Base-by-base conservation (phyloP, 768 basidiomycete species). In the Xerocomellus amylosporus region DNA sequence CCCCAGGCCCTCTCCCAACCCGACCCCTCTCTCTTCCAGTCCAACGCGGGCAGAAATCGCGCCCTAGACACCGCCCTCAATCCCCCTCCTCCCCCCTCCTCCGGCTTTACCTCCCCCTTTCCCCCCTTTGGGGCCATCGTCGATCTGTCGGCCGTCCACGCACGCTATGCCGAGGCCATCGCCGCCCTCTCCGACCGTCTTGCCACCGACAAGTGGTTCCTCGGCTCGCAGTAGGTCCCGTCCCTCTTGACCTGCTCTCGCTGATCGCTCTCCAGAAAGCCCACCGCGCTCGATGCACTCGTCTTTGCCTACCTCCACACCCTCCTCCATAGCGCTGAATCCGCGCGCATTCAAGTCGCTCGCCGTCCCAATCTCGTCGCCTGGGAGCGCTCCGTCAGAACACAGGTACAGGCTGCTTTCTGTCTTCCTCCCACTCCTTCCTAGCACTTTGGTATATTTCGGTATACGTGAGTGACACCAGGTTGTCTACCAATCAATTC, bases 241-340 rank as follows among this genome's bases (percentile, higher is more conserved):
- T 60, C 41, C 56, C 3, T 45, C 8, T 7, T 24, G 20, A 33
- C 26, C 28, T 54, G 9, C 33, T 40, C 56, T 40, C 36, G 31
- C 42, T 60, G 14, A 65, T 53, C 17, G 12, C 36, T 34, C n/a
- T 46, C 15, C 53, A 93, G 90, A 46, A 75, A 76, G 24, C 87
- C 91, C 20, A 93, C 91, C 1, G 79, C 86, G 0, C 81, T 93
- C 14, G 91, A 93, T 64, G 90, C 91, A 3, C 81, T 92, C 41
- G 75, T 81, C 7, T 93, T 93, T 65, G 90, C 91, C 1, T 93
- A 93, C 62, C 74, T 93, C 13, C 85, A 91, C 67, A 77, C 75
- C 50, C 77, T 90, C 22, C 71, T 89, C 7, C 73, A 83, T 45
- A 73, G 77, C 22, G 65, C 45, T 38, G 73, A 64, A 19, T 48